Conservation (phyloP, 164 flowering plant genomes). For the Dillenia suffruticosa region DNA sequence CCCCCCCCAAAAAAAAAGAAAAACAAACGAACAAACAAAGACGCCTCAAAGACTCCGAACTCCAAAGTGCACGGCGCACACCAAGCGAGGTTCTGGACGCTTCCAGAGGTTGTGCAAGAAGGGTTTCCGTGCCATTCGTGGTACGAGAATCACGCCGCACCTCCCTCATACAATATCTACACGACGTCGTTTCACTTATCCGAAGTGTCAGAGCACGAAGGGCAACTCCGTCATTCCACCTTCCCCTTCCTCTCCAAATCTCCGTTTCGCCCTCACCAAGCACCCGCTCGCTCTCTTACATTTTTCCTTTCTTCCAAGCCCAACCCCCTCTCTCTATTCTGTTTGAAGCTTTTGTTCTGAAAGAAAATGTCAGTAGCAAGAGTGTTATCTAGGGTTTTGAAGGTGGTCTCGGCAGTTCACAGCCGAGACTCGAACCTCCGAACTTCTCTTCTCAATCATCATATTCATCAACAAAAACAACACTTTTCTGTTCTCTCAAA, state of each 20-base stretch:
- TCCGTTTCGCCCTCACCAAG: constrained; percentile 13
- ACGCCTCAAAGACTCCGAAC: no score
- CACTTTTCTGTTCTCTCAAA: constrained; percentile 1
- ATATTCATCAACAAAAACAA: neutral
- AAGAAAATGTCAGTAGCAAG: constrained; percentile 30
- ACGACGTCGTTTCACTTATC: neutral
- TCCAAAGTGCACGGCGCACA: no score
- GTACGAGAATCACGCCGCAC: no score
- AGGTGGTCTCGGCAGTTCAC: constrained; percentile 11
- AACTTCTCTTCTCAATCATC: constrained; percentile 12
- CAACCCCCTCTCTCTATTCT: neutral
- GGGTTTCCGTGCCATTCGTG: no score
- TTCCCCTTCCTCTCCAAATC: neutral
- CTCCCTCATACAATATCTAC: no score
- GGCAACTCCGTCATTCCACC: neutral
- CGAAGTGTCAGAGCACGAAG: neutral
- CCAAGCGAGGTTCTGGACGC: no score
- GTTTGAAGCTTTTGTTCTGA: no score
- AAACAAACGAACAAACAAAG: no score
- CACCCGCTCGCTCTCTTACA: neutral
- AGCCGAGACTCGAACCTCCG: constrained; percentile 17
- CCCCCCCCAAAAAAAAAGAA: no score
- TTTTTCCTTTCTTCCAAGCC: neutral
- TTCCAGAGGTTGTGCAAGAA: no score
- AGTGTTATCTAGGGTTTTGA: constrained; percentile 36